Evolutionary conservation across 257 asterid genomes (phyloP).

Genomic region (Schizonepeta tenuifolia): DNA sequence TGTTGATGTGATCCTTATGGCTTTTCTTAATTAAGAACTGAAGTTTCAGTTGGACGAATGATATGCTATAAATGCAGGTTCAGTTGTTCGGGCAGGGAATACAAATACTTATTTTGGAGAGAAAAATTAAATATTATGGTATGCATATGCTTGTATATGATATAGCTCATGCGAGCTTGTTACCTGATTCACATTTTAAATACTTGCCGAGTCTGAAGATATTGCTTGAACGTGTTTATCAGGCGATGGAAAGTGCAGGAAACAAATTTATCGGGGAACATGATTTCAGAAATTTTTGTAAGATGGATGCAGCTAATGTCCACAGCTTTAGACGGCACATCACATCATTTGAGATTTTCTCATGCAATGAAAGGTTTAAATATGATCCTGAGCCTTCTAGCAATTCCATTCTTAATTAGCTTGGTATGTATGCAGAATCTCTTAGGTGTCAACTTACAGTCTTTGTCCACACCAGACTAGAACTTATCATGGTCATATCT

Average conservation of each 20-base stretch:
- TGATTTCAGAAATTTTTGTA: slow-evolving; percentile 96
- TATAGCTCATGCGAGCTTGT: slow-evolving; percentile 23
- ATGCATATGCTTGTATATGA: slow-evolving; percentile 29
- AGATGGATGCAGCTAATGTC: slow-evolving; percentile 96
- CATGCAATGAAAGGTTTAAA: slow-evolving; percentile 73
- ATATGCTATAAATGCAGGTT: slow-evolving; percentile 60
- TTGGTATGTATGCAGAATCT: slow-evolving; percentile 4
- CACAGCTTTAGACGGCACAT: slow-evolving; percentile 76
- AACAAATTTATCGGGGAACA: slow-evolving; percentile 87
- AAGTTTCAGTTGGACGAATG: slow-evolving; percentile 27
- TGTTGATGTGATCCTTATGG: slow-evolving; percentile 24
- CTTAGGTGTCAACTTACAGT: slow-evolving; percentile 2
- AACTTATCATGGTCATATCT: neutral
- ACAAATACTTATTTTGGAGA: slow-evolving; percentile 95
- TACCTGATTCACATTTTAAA: slow-evolving; percentile 21
- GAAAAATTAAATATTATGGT: slow-evolving; percentile 71
- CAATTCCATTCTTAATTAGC: neutral
- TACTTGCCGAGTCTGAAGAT: slow-evolving; percentile 24
- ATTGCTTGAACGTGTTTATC: slow-evolving; percentile 33
- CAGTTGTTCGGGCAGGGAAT: slow-evolving; percentile 88
- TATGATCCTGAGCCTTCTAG: slow-evolving; percentile 28
- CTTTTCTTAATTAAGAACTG: slow-evolving; percentile 13
- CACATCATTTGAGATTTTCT: slow-evolving; percentile 60
- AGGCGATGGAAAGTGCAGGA: slow-evolving; percentile 90
- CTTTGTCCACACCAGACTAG: neutral